These are phyloP conservation scores for Paramyrothecium sp. DNA, from an alignment of 2,329 filamentous ascomycete genomes.

Conservation along the genomic window DNA sequence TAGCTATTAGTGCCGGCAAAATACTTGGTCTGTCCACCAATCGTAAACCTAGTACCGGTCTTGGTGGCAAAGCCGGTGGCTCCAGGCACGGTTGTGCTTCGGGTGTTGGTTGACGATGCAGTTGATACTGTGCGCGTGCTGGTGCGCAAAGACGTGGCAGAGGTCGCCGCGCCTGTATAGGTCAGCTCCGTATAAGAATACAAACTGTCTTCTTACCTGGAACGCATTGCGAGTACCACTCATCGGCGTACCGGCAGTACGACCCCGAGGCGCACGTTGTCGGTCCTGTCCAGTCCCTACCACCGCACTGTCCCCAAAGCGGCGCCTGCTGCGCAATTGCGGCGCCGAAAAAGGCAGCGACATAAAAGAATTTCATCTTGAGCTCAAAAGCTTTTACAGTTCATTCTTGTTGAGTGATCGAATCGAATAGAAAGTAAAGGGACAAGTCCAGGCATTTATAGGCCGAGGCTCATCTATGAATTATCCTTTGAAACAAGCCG, in stretches of 20 bases:
- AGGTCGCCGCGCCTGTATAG: neutral
- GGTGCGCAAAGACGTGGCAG: neutral
- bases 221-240: conserved; percentile 11
- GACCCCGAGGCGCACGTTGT: conserved; percentile 8
- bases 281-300: conserved; percentile 3
- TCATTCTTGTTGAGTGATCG: too few species aligned
- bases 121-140: too few species aligned
- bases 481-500: too few species aligned
- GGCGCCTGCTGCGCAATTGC: neutral
- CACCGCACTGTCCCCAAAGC: conserved; percentile 9
- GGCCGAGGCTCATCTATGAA: too few species aligned
- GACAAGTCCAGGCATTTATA: too few species aligned
- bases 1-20: conserved; percentile 56
- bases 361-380: neutral
- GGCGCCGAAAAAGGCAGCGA: neutral
- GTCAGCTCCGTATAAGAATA: neutral
- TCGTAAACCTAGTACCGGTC: conserved; percentile 32
- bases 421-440: too few species aligned
- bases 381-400: too few species aligned
- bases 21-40: conserved; percentile 45
- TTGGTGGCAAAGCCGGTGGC: conserved; percentile 15
- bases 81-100: neutral
- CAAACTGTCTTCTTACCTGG: conserved; percentile 3
- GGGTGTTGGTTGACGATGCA: neutral
- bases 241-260: conserved; percentile 8